A percentile compares a stretch with the other conserved stretches of the same genome.
These are phyloP conservation scores for Parachlorella kessleri DNA, from an alignment of 139 green algal species.

Conservation along the genomic window DNA sequence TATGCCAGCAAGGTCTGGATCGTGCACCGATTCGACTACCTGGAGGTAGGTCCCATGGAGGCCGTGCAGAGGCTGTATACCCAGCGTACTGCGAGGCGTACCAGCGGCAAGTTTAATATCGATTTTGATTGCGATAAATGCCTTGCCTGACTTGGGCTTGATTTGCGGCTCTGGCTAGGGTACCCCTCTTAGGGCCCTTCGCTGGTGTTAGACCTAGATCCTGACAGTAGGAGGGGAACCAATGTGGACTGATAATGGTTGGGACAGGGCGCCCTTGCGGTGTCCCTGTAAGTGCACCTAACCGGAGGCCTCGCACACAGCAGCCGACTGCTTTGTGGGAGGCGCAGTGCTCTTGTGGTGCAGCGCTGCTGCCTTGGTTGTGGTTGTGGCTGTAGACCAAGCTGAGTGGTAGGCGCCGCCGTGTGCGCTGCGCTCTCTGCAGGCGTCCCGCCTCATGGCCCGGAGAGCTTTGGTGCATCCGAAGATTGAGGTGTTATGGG, in stretches of 20 bases:
- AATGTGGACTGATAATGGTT: no score
- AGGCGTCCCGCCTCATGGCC: slow-evolving; percentile 22
- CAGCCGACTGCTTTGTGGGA: no score
- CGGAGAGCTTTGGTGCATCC: slow-evolving; percentile 19
- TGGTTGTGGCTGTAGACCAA: not conserved
- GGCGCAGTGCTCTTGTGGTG: no score
- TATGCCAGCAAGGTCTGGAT: slow-evolving; percentile 45
- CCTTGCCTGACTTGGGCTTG: no score
- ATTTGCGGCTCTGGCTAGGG: no score
- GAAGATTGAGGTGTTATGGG: slow-evolving; percentile 30
- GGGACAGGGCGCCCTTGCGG: no score
- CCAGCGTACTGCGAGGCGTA: no score
- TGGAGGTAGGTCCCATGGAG: slow-evolving; percentile 6
- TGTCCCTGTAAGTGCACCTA: no score
- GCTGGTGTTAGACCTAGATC: not conserved
- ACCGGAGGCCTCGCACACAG: no score
- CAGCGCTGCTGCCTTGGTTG: not conserved
- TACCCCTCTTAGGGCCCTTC: not conserved
- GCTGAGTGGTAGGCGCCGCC: not conserved
- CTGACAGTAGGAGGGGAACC: not conserved
- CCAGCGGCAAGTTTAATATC: no score
- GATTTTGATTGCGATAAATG: no score
- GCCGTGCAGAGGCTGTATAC: not conserved
- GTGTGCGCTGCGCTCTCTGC: not conserved
- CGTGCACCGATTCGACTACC: slow-evolving; percentile 27